A percentile compares a stretch with the other conserved stretches of the same genome.
These are phyloP conservation scores for Botrytis fragariae DNA, from an alignment of 2,329 filamentous ascomycete species.

Conservation along the genomic window DNA sequence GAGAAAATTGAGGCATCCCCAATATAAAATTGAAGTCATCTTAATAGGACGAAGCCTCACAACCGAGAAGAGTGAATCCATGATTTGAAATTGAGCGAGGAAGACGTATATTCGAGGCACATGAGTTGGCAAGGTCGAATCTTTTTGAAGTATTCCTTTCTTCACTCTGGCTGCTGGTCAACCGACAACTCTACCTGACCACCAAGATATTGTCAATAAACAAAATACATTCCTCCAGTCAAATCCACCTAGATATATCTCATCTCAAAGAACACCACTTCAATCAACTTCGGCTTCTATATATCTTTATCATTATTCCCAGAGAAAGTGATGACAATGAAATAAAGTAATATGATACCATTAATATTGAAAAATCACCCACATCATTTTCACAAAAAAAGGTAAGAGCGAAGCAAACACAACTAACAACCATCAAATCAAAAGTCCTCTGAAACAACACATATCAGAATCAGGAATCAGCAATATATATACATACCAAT, in stretches of 20 bases:
- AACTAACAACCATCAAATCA: neutral
- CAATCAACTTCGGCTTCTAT: neutral
- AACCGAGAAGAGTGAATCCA: neutral
- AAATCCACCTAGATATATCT: neutral
- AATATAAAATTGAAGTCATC: neutral
- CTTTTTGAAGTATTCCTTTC: neutral
- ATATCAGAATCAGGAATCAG: neutral
- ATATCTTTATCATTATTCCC: neutral
- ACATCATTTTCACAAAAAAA: neutral
- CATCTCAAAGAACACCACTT: neutral
- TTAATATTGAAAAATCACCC: neutral
- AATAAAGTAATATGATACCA: neutral
- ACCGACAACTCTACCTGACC: neutral
- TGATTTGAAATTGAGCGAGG: neutral
- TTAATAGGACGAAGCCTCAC: neutral
- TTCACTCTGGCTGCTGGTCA: neutral
- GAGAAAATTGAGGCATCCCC: neutral
- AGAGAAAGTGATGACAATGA: neutral
- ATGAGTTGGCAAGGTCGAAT: neutral
- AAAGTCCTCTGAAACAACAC: neutral
- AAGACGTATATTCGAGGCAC: neutral
- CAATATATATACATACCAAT: neutral
- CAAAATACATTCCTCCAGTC: neutral
- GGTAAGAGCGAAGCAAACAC: neutral
- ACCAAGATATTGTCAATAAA: neutral